These are phyloP conservation scores for Apiosordaria backusii DNA, from an alignment of 495 filamentous ascomycete genomes.

Conservation along the genomic window DNA sequence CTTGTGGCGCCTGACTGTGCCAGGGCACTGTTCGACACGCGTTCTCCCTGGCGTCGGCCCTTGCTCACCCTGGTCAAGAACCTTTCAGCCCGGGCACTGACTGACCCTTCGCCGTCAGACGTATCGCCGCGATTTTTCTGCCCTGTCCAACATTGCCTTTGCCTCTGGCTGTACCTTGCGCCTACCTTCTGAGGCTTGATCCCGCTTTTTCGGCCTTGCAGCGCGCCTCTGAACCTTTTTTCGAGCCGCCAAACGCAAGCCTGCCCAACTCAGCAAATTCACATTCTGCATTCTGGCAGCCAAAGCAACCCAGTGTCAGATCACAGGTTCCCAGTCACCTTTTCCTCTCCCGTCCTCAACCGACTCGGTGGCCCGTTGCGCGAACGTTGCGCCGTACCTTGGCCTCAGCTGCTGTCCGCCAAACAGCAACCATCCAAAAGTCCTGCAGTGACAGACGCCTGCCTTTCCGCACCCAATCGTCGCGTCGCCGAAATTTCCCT, in stretches of 20 bases:
- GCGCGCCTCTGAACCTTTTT: conserved; percentile 22
- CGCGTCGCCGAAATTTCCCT: conserved; percentile 32
- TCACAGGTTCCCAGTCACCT: conserved; percentile 10
- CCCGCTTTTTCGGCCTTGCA: conserved; percentile 32
- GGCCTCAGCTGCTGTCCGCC: conserved; percentile 27
- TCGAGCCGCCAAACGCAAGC: conserved; percentile 27
- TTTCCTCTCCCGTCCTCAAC: conserved; percentile 4
- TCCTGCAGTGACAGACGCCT: conserved; percentile 27
- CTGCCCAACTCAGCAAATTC: conserved; percentile 26
- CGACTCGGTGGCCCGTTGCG: conserved; percentile 27
- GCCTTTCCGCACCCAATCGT: conserved; percentile 31
- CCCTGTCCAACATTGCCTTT: conserved; percentile 20
- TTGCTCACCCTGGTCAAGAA: conserved; percentile 22
- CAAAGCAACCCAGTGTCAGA: conserved; percentile 12
- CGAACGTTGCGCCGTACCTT: conserved; percentile 29
- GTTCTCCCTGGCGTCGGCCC: conserved; percentile 16
- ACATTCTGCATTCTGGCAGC: conserved; percentile 12
- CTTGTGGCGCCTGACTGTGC: conserved; percentile 20
- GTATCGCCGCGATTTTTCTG: conserved; percentile 15
- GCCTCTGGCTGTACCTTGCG: conserved; percentile 22
- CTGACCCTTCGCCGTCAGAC: conserved; percentile 21
- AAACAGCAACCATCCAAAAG: conserved; percentile 19
- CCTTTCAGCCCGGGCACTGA: conserved; percentile 1
- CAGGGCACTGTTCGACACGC: conserved; percentile 25
- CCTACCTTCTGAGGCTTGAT: conserved; percentile 15